These are phyloP conservation scores for Kodamaea derodonti DNA, from an alignment of 1,139 yeast genomes.

Conservation along the genomic window DNA sequence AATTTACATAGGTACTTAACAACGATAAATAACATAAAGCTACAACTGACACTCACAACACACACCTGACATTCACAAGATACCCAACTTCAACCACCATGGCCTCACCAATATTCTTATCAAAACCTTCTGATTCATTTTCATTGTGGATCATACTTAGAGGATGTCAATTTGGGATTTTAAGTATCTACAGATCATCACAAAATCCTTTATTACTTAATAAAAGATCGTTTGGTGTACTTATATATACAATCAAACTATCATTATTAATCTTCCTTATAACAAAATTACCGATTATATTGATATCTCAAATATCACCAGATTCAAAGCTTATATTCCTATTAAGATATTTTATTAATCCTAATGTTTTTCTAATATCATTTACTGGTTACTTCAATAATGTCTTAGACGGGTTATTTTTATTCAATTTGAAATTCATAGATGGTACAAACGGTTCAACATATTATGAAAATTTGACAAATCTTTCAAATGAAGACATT, in stretches of 20 bases:
- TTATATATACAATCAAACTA: constrained; percentile 25
- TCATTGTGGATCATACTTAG: constrained; percentile 44
- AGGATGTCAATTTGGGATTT: constrained; percentile 51
- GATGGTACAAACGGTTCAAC: constrained; percentile 27
- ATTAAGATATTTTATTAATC: constrained; percentile 33
- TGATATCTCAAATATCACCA: constrained; percentile 37
- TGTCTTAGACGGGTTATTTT: constrained; percentile 37
- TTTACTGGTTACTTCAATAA: constrained; percentile 34
- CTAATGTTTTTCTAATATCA: constrained; percentile 40
- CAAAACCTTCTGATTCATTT: constrained; percentile 46
- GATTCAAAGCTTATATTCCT: constrained; percentile 32
- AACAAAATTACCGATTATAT: constrained; percentile 13
- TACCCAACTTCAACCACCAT: constrained; percentile 19
- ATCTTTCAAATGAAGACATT: constrained; percentile 6
- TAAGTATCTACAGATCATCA: constrained; percentile 47
- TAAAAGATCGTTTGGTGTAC: constrained; percentile 15
- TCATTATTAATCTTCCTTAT: constrained; percentile 20
- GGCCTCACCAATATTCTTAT: constrained; percentile 49
- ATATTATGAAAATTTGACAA: constrained; percentile 4
- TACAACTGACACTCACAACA: too few species aligned
- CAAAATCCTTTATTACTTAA: constrained; percentile 35
- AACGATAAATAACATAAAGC: too few species aligned
- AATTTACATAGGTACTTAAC: too few species aligned
- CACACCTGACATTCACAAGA: too few species aligned
- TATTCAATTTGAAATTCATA: constrained; percentile 36